Percentiles rank a stretch among this genome's conserved stretches.
These are phyloP conservation scores for Kickxella alabastrina DNA, from an alignment of 192 early-diverging fungal species.

Conservation along the genomic window DNA sequence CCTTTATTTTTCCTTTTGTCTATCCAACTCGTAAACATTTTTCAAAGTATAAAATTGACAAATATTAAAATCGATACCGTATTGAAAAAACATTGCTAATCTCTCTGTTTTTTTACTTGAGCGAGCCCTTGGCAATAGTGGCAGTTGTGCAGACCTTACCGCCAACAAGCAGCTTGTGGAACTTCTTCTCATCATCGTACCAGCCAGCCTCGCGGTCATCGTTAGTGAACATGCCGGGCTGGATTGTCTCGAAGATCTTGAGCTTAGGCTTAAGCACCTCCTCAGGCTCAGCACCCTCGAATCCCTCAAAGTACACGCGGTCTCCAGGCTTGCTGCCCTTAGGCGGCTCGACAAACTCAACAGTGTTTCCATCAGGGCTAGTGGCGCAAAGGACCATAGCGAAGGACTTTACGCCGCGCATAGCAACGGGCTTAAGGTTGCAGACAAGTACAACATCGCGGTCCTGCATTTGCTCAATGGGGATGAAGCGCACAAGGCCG, in stretches of 20 bases:
- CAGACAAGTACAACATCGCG: conserved; percentile 71
- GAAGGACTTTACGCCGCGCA: conserved; percentile 92
- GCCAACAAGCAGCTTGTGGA: conserved; percentile 50
- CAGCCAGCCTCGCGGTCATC: conserved; percentile 64
- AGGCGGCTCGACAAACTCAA: conserved; percentile 91
- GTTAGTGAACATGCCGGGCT: conserved; percentile 78
- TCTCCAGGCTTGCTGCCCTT: conserved; percentile 83
- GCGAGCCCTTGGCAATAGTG: conserved; percentile 62
- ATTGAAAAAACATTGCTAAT: no score
- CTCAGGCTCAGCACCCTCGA: conserved; percentile 80
- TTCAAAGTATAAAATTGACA: no score
- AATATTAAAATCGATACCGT: no score
- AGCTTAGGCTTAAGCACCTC: conserved; percentile 94
- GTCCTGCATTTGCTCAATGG: conserved; percentile 81
- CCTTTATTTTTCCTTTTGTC: no score
- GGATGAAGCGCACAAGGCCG: conserved; percentile 89
- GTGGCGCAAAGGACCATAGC: conserved; percentile 97
- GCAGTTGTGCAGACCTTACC: conserved; percentile 57
- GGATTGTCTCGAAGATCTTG: conserved; percentile 97
- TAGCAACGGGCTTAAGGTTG: conserved; percentile 91
- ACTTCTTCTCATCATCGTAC: conserved; percentile 51
- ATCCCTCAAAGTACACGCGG: conserved; percentile 85
- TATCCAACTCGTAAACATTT: no score
- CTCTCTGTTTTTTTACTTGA: conserved; percentile 60
- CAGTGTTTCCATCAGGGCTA: conserved; percentile 71